Conservation (phyloP, 495 filamentous ascomycete genomes). For the Evernia prunastri region DNA sequence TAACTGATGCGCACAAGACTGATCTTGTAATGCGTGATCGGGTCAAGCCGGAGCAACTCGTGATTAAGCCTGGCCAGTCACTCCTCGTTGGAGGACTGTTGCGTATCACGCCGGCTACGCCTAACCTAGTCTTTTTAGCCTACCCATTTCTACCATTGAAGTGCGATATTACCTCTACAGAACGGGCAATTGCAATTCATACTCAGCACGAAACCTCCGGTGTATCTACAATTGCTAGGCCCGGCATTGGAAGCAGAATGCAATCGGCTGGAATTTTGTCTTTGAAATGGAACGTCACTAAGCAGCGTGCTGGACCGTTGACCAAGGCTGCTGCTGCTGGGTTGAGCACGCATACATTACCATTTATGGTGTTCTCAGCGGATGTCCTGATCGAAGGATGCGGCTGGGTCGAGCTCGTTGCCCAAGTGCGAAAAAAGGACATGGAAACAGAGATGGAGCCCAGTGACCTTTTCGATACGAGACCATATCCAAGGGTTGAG, state of each 20-base stretch:
- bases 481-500: slow-evolving; percentile 63
- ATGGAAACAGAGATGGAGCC: slow-evolving; percentile 13
- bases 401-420: slow-evolving; percentile 87
- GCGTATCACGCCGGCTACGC: slow-evolving; percentile 70
- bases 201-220: slow-evolving; percentile 46
- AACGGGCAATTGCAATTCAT: slow-evolving; percentile 67
- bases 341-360: slow-evolving; percentile 51
- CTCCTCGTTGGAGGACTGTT: slow-evolving; percentile 79
- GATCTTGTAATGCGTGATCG: slow-evolving; percentile 72
- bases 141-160: slow-evolving; percentile 73
- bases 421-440: slow-evolving; percentile 61
- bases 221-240: slow-evolving; percentile 53
- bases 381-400: slow-evolving; percentile 87
- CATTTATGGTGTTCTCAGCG: slow-evolving; percentile 68
- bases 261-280: slow-evolving; percentile 65
- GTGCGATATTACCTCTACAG: slow-evolving; percentile 66
- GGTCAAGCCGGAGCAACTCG: slow-evolving; percentile 57
- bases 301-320: slow-evolving; percentile 56
- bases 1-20: slow-evolving; percentile 54
- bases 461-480: slow-evolving; percentile 19
- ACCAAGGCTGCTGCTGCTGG: slow-evolving; percentile 44
- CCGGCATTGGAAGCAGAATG: slow-evolving; percentile 48
- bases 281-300: slow-evolving; percentile 76
- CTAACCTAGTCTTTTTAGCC: slow-evolving; percentile 56
- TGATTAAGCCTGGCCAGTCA: slow-evolving; percentile 71